Evolutionary conservation across 192 early-diverging fungal genomes (phyloP).

Genomic region (Mortierella alpina): DNA sequence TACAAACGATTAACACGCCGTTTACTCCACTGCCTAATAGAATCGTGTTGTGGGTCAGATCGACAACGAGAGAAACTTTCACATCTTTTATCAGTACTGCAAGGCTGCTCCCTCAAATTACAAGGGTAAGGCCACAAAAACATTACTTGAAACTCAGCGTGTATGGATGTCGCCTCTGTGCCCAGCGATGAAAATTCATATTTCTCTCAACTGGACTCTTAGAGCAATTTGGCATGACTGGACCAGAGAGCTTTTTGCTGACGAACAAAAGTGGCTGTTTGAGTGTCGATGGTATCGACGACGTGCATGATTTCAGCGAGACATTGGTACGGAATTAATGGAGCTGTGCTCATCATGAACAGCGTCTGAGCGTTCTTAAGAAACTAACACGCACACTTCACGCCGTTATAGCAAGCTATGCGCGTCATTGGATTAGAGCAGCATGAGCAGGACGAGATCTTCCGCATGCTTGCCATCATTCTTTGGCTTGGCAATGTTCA

Average conservation of each 20-base stretch:
- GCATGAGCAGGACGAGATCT: slow-evolving; percentile 86
- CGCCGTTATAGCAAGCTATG: slow-evolving; percentile 79
- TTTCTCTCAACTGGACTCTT: slow-evolving; percentile 8
- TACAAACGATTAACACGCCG: neutral
- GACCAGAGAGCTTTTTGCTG: slow-evolving; percentile 83
- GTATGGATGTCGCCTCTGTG: too few species aligned
- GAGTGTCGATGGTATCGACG: slow-evolving; percentile 93
- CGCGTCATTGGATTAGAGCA: slow-evolving; percentile 86
- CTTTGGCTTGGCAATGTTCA: slow-evolving; percentile 96
- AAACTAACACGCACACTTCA: neutral
- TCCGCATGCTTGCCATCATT: slow-evolving; percentile 92
- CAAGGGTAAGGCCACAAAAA: slow-evolving; percentile 57
- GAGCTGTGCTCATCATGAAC: neutral
- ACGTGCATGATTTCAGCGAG: slow-evolving; percentile 85
- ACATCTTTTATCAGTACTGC: slow-evolving; percentile 94
- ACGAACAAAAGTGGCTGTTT: slow-evolving; percentile 80
- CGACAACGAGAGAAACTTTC: slow-evolving; percentile 96
- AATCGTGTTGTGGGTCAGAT: slow-evolving; percentile 95
- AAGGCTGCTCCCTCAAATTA: slow-evolving; percentile 82
- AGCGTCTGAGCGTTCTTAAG: neutral
- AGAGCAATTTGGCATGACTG: slow-evolving; percentile 76
- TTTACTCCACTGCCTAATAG: slow-evolving; percentile 44
- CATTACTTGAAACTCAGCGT: neutral
- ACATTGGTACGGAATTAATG: slow-evolving; percentile 67
- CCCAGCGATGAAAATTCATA: neutral